These are phyloP conservation scores for Daldinia sp. DNA, from an alignment of 2,329 filamentous ascomycete genomes.

Conservation along the genomic window DNA sequence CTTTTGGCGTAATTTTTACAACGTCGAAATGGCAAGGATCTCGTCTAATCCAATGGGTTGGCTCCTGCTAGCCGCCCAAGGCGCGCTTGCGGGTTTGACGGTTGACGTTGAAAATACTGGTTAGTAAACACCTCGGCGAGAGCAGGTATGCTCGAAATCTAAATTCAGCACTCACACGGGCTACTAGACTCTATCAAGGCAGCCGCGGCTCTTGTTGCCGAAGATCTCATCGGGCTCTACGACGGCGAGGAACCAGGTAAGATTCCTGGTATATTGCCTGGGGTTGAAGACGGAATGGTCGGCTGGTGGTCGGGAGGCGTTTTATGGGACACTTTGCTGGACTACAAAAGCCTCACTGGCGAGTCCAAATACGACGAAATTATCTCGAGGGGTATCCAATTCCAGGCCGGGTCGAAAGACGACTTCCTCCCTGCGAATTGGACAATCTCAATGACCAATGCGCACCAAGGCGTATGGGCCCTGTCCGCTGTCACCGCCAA, in stretches of 20 bases:
- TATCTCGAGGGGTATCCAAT: slow-evolving; percentile 58
- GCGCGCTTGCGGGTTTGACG: slow-evolving; percentile 42
- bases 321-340: slow-evolving; percentile 63
- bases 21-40: slow-evolving; percentile 38
- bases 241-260: slow-evolving; percentile 42
- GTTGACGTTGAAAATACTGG: slow-evolving; percentile 46
- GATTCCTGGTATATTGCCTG: slow-evolving; percentile 44
- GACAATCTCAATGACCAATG: slow-evolving; percentile 57
- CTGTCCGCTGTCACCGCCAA: slow-evolving; percentile 71
- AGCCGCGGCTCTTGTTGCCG: slow-evolving; percentile 47
- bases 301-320: slow-evolving; percentile 66
- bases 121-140: slow-evolving; percentile 23
- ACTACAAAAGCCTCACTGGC: slow-evolving; percentile 66
- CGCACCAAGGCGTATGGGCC: slow-evolving; percentile 72
- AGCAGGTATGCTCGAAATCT: not conserved
- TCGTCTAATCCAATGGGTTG: slow-evolving; percentile 31
- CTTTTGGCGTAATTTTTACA: not conserved
- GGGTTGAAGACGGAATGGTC: slow-evolving; percentile 17
- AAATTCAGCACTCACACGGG: slow-evolving; percentile 7
- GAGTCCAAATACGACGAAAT: slow-evolving; percentile 62
- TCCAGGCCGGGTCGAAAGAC: slow-evolving; percentile 57
- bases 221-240: slow-evolving; percentile 51
- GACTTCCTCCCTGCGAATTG: slow-evolving; percentile 60
- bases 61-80: slow-evolving; percentile 41
- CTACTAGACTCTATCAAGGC: slow-evolving; percentile 47